These are phyloP conservation scores for Podospora pseudopauciseta DNA, from an alignment of 495 filamentous ascomycete species.

Conservation along the genomic window DNA sequence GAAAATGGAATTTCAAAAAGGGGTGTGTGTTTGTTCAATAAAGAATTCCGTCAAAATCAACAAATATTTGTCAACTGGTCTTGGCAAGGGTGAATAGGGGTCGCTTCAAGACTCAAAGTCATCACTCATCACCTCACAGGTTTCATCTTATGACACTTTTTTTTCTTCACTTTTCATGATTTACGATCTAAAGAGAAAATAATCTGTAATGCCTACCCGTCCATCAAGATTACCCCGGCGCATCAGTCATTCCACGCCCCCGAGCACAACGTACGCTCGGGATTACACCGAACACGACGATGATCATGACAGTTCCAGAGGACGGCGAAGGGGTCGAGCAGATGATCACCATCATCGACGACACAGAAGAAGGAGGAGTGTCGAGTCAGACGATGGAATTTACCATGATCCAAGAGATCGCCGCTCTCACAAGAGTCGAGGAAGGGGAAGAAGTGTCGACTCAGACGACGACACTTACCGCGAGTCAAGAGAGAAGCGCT, in stretches of 20 bases:
- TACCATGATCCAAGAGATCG: conserved; percentile 19
- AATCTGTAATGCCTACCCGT: not conserved
- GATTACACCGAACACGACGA: not conserved
- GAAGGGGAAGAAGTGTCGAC: not conserved
- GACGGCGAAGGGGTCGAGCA: not conserved
- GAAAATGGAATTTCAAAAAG: not conserved
- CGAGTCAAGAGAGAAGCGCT: not conserved
- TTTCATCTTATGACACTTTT: not conserved
- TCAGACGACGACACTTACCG: not conserved
- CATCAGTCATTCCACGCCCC: conserved; percentile 8
- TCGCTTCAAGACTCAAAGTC: not conserved
- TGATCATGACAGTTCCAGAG: not conserved
- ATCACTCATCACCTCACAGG: not conserved
- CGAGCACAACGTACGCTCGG: not conserved
- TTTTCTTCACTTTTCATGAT: not conserved
- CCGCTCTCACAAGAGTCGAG: conserved; percentile 12
- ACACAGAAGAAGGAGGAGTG: not conserved
- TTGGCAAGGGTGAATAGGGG: not conserved
- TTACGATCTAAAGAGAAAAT: not conserved
- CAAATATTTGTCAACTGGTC: not conserved
- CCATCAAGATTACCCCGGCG: conserved; percentile 5
- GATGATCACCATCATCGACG: not conserved
- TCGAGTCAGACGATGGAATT: conserved; percentile 2
- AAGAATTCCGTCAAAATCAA: not conserved
- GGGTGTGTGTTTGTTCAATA: not conserved